Percentiles rank a stretch among this genome's conserved stretches.
Evolutionary conservation across 805 yeast genomes (phyloP).

Genomic region (Candida takata): DNA sequence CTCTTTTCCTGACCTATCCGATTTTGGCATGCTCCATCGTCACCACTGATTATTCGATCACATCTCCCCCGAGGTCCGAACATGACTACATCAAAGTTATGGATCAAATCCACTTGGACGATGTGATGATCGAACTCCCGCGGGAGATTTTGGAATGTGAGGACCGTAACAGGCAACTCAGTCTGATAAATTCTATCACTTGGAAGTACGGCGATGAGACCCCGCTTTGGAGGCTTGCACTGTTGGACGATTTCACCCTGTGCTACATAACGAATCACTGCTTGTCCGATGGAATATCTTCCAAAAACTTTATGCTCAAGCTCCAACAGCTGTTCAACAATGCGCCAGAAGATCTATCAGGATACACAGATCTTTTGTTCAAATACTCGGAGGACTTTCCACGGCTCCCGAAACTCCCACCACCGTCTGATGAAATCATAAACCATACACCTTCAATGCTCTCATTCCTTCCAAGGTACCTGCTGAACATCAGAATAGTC

Average conservation of each 20-base stretch:
- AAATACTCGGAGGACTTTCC: conserved; percentile 9
- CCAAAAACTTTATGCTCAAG: conserved; percentile 11
- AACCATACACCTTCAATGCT: conserved; percentile 12
- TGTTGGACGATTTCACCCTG: conserved; percentile 13
- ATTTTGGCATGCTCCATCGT: conserved; percentile 12
- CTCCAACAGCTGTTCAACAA: conserved; percentile 6
- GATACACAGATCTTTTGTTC: conserved; percentile 5
- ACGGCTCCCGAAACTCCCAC: conserved; percentile 11
- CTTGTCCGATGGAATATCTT: conserved; percentile 18
- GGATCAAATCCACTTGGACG: conserved; percentile 10
- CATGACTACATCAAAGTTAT: conserved; percentile 17
- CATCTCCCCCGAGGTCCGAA: conserved; percentile 7
- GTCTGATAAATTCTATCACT: conserved; percentile 7
- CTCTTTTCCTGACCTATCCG: conserved; percentile 14
- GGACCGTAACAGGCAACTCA: conserved; percentile 4
- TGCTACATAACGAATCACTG: conserved; percentile 17
- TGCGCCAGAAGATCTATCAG: neutral
- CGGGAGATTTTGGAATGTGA: neutral
- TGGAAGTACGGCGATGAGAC: conserved; percentile 13
- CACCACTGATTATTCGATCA: conserved; percentile 15
- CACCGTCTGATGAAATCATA: conserved; percentile 11
- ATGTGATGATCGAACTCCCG: conserved; percentile 11
- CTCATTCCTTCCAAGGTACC: conserved; percentile 7
- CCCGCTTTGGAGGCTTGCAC: conserved; percentile 14
- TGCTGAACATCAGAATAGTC: conserved; percentile 6